Evolutionary conservation across 2,329 filamentous ascomycete species (phyloP).

Genomic region (Zasmidium angulare): DNA sequence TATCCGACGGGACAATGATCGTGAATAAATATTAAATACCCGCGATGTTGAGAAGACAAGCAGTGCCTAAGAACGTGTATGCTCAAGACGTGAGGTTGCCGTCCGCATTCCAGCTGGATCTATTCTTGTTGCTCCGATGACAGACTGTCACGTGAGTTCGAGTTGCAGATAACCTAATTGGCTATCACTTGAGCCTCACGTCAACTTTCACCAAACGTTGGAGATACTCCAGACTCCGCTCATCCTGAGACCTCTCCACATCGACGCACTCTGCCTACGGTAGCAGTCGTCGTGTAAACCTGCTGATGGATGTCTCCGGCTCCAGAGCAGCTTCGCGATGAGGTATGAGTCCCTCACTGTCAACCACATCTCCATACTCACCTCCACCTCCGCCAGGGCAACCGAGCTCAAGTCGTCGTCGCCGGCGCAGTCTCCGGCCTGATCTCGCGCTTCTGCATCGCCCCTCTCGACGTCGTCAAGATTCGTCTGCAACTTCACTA

Average conservation of each 20-base stretch:
- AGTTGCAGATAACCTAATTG: too few species aligned
- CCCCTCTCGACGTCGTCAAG: constrained; percentile 95
- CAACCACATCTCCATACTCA: neutral
- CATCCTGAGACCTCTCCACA: too few species aligned
- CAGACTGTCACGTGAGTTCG: too few species aligned
- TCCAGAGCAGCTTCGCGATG: constrained; percentile 67
- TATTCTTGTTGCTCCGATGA: too few species aligned
- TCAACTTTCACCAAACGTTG: too few species aligned
- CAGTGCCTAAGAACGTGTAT: neutral
- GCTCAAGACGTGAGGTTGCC: neutral
- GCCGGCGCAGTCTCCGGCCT: constrained; percentile 75
- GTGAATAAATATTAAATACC: neutral
- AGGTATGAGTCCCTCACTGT: constrained; percentile 47
- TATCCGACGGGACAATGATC: neutral
- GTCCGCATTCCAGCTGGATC: neutral
- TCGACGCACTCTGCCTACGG: neutral
- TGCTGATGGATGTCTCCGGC: constrained; percentile 62
- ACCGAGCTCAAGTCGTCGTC: constrained; percentile 63
- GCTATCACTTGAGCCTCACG: too few species aligned
- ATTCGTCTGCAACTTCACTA: constrained; percentile 94
- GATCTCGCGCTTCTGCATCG: constrained; percentile 88
- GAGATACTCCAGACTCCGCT: too few species aligned
- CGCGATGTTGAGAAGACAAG: neutral
- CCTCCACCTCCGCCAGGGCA: constrained; percentile 52
- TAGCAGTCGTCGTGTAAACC: constrained; percentile 1